Evolutionary conservation across 148 eudicot genomes (phyloP).

Genomic region (Chenopodium suecicum): DNA sequence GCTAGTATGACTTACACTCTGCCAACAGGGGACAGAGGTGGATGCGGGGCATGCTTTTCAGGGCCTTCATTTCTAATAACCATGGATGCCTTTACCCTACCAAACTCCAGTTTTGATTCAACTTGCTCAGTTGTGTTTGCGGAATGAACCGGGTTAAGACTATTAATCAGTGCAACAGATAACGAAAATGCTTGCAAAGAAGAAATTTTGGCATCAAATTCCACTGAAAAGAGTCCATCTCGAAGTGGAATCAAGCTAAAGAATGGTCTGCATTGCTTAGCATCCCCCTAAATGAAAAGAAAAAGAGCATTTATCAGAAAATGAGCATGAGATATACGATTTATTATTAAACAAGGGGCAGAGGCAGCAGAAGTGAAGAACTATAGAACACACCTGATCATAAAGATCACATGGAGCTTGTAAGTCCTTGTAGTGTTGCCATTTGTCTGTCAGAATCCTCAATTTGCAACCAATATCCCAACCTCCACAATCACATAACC

Average conservation of each 20-base stretch:
- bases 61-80: slow-evolving; percentile 30
- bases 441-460: slow-evolving; percentile 42
- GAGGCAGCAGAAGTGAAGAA: background rate
- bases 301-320: background rate
- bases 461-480: slow-evolving; percentile 94
- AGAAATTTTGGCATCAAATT: slow-evolving; percentile 56
- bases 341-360: background rate
- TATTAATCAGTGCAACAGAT: slow-evolving; percentile 54
- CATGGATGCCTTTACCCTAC: slow-evolving; percentile 23
- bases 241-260: slow-evolving; percentile 54
- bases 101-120: slow-evolving; percentile 17
- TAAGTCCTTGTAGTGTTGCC: slow-evolving; percentile 24
- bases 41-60: slow-evolving; percentile 42
- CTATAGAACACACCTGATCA: slow-evolving; percentile 43
- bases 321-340: background rate
- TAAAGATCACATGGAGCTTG: slow-evolving; percentile 52
- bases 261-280: slow-evolving; percentile 38
- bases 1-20: slow-evolving; percentile 42
- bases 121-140: slow-evolving; percentile 23
- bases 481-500: slow-evolving; percentile 94
- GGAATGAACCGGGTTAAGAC: slow-evolving; percentile 36
- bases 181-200: slow-evolving; percentile 72
- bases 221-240: slow-evolving; percentile 64
- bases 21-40: slow-evolving; percentile 75
- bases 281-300: slow-evolving; percentile 47